Base-by-base conservation (phyloP, 176 grass and related monocot genomes). In the Cymbopogon citratus region DNA sequence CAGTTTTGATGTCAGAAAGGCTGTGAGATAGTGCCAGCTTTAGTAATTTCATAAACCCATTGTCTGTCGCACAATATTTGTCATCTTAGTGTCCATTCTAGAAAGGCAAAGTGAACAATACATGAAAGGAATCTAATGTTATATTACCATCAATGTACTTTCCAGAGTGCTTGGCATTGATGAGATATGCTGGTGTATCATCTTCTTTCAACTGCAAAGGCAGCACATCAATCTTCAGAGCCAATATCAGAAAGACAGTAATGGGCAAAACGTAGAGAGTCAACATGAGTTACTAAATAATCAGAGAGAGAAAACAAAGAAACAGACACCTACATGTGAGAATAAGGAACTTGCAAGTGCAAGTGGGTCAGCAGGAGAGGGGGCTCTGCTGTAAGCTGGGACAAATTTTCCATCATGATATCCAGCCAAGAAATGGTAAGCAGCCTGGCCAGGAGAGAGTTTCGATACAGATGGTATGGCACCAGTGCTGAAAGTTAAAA, bases 391-490 rank as follows among this genome's bases (percentile, higher is more conserved):
- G 86, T 95, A 98, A 63, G 69, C 84, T 46, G 92, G 87, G 33
- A 91, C 26, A 67, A 98, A 98, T 89, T 88, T 95, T 45, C 92
- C 95, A 61, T 98, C 90, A 12, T 90, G 57, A 44, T 93, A 95
- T 63, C 95, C 92, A 26, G 85, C 92, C 87, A 98, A 95, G 84
- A 95, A 98, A 72, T 98, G 95, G 62, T 93, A 98, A 13, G 90
- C 85, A 85, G 90, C 90, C 85, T 93, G 95, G 67, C 88, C 88
- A 56, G 95, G 86, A 84, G 92, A 90, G 49, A 95, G 78, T 40
- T 90, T 92, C 60, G 87, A 91, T 61, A 93, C 34, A 26, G 44
- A 76, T 71, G 88, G 90, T 73, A 95, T 60, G 29, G 80, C 87
- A 79, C 78, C 76, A 43, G 90, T 91, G 63, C 96, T 98, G 83